Conservation (phyloP, 78 protist species). For the Speleostelium caveatum region DNA sequence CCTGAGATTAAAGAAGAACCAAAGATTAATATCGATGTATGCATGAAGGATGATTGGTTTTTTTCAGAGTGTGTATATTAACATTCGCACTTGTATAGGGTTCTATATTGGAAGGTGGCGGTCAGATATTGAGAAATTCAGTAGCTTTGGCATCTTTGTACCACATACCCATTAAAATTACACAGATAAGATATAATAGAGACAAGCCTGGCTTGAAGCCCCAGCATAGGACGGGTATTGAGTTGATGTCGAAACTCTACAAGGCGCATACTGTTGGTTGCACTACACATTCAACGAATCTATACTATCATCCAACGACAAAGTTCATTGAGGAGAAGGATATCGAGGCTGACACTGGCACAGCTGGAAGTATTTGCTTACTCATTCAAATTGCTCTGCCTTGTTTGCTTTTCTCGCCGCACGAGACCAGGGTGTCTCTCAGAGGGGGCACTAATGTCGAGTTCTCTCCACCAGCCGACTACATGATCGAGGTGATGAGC, state of each 20-base stretch:
- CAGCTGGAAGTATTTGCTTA: constrained; percentile 82
- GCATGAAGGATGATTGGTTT: too few relatives aligned
- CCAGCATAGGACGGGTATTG: constrained; percentile 83
- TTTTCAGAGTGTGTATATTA: too few relatives aligned
- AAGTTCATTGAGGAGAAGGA: background rate
- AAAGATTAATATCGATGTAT: too few relatives aligned
- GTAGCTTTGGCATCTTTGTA: constrained; percentile 56
- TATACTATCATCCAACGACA: constrained; percentile 44
- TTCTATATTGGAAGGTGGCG: constrained; percentile 86
- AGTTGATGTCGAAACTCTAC: constrained; percentile 67
- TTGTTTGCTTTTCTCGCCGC: constrained; percentile 38
- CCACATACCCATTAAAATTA: constrained; percentile 36
- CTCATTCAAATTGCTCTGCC: constrained; percentile 80
- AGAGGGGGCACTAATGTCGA: constrained; percentile 86
- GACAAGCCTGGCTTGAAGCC: constrained; percentile 79
- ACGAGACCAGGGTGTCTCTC: constrained; percentile 5
- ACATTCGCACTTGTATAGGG: too few relatives aligned
- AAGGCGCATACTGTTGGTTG: constrained; percentile 35
- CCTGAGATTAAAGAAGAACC: too few relatives aligned
- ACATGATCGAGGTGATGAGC: constrained; percentile 42
- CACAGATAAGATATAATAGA: constrained; percentile 75
- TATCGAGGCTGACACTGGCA: constrained; percentile 72
- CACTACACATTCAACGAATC: background rate
- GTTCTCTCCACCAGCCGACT: constrained; percentile 72
- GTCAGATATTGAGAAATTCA: constrained; percentile 85